These are phyloP conservation scores for Penicillium taxi DNA, from an alignment of 495 filamentous ascomycete genomes.

Conservation along the genomic window DNA sequence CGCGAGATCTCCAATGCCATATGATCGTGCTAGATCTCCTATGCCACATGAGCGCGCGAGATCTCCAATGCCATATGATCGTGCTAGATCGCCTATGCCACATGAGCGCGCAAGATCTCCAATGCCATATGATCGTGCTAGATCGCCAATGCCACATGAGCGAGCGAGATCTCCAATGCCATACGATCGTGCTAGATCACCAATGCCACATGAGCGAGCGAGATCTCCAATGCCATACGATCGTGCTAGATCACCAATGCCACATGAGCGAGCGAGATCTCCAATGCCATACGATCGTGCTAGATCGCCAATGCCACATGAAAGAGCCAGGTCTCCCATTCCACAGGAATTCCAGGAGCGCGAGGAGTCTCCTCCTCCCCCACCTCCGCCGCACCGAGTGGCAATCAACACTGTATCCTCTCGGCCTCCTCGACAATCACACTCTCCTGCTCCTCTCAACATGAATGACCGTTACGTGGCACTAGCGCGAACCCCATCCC, in stretches of 20 bases:
- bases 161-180: conserved; percentile 10
- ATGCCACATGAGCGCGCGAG: conserved; percentile 1
- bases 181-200: conserved; percentile 7
- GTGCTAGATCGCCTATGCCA: conserved; percentile 20
- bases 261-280: conserved; percentile 1
- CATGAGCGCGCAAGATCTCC: conserved; percentile 11
- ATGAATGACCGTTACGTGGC: conserved; percentile 44
- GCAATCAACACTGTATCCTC: conserved; percentile 19
- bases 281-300: conserved; percentile 5
- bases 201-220: conserved; percentile 9
- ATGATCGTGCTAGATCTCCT: neutral
- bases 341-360: conserved; percentile 25
- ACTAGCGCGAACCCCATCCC: conserved; percentile 51
- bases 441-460: conserved; percentile 33
- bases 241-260: conserved; percentile 17
- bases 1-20: conserved; percentile 1
- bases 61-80: conserved; percentile 9
- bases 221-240: conserved; percentile 11
- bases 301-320: conserved; percentile 3
- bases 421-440: conserved; percentile 12
- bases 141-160: conserved; percentile 15
- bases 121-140: conserved; percentile 12
- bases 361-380: conserved; percentile 40
- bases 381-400: conserved; percentile 35
- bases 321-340: conserved; percentile 13